phyloP scores from a whole-genome alignment of 176 grass and related monocot species.

The Zea luxurians region DNA sequence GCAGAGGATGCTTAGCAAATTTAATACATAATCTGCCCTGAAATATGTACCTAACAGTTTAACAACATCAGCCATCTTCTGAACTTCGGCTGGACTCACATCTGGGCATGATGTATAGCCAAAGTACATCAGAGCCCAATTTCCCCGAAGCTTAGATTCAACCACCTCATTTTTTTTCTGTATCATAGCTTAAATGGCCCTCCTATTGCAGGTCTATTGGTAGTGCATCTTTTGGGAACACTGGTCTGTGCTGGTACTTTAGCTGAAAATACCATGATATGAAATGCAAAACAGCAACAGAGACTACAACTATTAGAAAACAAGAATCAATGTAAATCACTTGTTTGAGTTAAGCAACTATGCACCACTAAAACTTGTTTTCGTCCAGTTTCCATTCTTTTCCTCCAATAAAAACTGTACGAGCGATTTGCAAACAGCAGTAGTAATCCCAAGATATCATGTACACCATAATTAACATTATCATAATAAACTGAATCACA shows the following conservation, averaged over 20 bases:
- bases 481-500: slow-evolving; percentile 1
- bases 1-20: neutral
- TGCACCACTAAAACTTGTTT: slow-evolving; percentile 6
- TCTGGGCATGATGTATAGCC: slow-evolving; percentile 91
- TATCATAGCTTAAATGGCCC: slow-evolving; percentile 91
- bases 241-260: slow-evolving; percentile 48
- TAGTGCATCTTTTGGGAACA: slow-evolving; percentile 66
- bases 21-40: slow-evolving; percentile 3
- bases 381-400: neutral
- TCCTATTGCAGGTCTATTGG: slow-evolving; percentile 86
- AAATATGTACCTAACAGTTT: slow-evolving; percentile 63
- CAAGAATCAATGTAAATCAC: slow-evolving; percentile 24
- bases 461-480: neutral
- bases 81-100: slow-evolving; percentile 68
- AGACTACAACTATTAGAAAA: slow-evolving; percentile 20
- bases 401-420: neutral
- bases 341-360: slow-evolving; percentile 18
- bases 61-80: slow-evolving; percentile 70
- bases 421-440: neutral
- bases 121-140: slow-evolving; percentile 92
- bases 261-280: slow-evolving; percentile 24
- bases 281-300: slow-evolving; percentile 24
- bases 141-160: slow-evolving; percentile 75
- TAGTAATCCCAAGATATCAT: neutral
- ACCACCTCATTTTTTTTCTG: slow-evolving; percentile 64